A percentile compares a stretch with the other conserved stretches of the same genome.
Conservation (phyloP, 2,329 filamentous ascomycete species). For the Colletotrichum higginsianum region DNA sequence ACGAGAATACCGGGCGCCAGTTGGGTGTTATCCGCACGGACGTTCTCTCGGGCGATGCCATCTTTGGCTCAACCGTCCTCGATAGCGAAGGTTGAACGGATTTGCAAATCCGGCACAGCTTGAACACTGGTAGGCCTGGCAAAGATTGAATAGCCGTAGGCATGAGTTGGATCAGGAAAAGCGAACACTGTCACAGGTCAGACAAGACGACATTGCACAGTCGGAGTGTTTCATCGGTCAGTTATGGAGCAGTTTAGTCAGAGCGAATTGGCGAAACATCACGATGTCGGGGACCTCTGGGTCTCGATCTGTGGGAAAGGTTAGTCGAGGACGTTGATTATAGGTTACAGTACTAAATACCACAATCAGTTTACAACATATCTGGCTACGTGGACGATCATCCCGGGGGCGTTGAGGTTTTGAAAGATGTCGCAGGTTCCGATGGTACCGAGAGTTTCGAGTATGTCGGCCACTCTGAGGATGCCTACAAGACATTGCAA, state of each 20-base stretch:
- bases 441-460: slow-evolving; percentile 37
- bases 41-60: no score
- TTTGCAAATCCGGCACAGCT: no score
- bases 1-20: no score
- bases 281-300: slow-evolving; percentile 7
- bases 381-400: slow-evolving; percentile 23
- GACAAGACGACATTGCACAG: no score
- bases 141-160: no score
- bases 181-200: no score
- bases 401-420: slow-evolving; percentile 18
- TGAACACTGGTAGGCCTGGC: no score
- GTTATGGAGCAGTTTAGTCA: not conserved
- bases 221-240: no score
- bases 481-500: slow-evolving; percentile 8
- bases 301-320: slow-evolving; percentile 19
- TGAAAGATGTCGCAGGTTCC: slow-evolving; percentile 21
- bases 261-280: slow-evolving; percentile 1
- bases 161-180: no score
- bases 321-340: not conserved
- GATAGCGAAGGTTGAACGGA: no score
- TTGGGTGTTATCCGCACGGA: no score
- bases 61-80: no score
- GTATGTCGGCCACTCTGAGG: slow-evolving; percentile 22
- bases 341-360: rapidly evolving
- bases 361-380: not conserved